Base-by-base conservation (phyloP, 2,329 filamentous ascomycete species). In the Pseudogymnoascus sp. region DNA sequence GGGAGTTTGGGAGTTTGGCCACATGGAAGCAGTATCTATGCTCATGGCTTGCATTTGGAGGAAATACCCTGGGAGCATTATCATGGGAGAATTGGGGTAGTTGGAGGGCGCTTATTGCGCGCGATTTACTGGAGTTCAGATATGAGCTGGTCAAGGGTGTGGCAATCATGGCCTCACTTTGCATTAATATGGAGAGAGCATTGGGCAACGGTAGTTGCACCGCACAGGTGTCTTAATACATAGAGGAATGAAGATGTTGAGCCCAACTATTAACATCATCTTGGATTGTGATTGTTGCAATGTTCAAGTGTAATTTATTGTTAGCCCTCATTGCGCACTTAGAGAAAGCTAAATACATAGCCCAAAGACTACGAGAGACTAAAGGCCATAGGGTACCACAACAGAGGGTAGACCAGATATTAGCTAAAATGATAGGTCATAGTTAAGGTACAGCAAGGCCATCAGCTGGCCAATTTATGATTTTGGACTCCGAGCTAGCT, bases 21-120 rank as follows among this genome's bases (percentile, higher is more conserved):
- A 21, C 50, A 57, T 57, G 50, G 3, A 35, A n/a, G 50, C 50
- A 33, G 33, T 31, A 11, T 35, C 17, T 42, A 21, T 64, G 63
- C 63, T 15, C 35, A 50, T 26, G 42, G 28, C 15, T 61, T 62
- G 36, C 36, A 64, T 47, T 61, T 61, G 31, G 31, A 62, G 17
- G 35, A 64, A 35, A 62, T 61, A 57, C 50, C 50, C 50, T 33
- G 50, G 28, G 50, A 19, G 50, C 28, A 35, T 57, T 57, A 13
- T 57, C 9, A 33, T 57, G 28, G 50, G 28, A 57, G 50, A 21
- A 33, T 33, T 3, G 11, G 28, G 28, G 50, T n/a, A 5, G 15
- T 33, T n/a, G 2, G 50, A 57, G 28, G 21, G 28, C n/a, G 26
- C 35, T 33, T 4, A 15, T 57, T 33, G 50, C 28, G 17, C 28